Conservation (phyloP, 163 green algal species). For the Coccomyxa subellipsoidea region DNA sequence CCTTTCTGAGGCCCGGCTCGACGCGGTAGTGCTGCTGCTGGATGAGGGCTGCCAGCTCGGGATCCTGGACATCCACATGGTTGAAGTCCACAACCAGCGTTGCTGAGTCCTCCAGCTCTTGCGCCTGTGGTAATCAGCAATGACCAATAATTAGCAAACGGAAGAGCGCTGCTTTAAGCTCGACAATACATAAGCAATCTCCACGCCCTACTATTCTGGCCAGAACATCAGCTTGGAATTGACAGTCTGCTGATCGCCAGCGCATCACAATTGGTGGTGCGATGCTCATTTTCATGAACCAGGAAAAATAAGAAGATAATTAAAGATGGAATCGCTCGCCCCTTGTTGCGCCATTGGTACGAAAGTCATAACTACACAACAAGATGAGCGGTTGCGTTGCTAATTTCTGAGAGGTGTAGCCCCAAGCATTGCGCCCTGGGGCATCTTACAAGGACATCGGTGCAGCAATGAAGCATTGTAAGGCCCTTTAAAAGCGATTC, state of each 20-base stretch:
- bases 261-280: not conserved
- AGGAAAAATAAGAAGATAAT: not conserved
- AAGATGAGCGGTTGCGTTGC: no score
- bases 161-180: not conserved
- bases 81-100: slow-evolving; percentile 75
- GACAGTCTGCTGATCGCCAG: not conserved
- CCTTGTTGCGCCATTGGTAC: no score
- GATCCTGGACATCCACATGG: slow-evolving; percentile 68
- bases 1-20: slow-evolving; percentile 78
- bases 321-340: no score
- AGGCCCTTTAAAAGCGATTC: no score
- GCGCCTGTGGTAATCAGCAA: not conserved
- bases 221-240: not conserved
- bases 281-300: not conserved
- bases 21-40: slow-evolving; percentile 62
- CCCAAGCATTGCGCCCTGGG: no score
- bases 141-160: not conserved
- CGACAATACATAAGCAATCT: not conserved
- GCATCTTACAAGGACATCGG: no score
- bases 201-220: no score
- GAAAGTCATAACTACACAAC: no score
- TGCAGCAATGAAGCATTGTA: no score
- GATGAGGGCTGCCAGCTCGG: slow-evolving; percentile 30
- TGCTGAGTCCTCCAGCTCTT: not conserved
- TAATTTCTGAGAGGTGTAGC: no score